phyloP scores from a whole-genome alignment of 163 green algal genomes.

The Chloromonas sp. region DNA sequence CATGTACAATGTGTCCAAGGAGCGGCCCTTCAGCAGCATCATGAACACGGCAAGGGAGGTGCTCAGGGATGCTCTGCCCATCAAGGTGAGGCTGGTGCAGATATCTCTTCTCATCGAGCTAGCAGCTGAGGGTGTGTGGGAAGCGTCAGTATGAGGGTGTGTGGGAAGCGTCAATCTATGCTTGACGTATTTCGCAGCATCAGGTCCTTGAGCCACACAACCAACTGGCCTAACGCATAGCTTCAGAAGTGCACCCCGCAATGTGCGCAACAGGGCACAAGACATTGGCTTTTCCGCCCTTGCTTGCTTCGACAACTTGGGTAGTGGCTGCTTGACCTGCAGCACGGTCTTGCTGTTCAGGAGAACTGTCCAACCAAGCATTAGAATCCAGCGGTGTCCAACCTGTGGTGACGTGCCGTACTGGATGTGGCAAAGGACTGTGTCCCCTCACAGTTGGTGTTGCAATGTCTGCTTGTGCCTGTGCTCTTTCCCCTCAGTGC shows the following conservation, averaged over 20 bases:
- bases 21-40: constrained; percentile 30
- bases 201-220: neutral
- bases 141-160: neutral
- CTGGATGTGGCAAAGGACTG: neutral
- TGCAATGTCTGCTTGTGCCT: neutral
- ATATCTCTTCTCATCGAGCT: no score
- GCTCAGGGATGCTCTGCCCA: constrained; percentile 32
- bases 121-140: no score
- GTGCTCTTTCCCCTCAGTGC: constrained; percentile 5
- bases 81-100: constrained; percentile 20
- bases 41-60: constrained; percentile 40
- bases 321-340: no score
- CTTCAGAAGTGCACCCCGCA: neutral
- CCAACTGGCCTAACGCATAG: neutral
- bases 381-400: neutral
- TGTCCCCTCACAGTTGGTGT: neutral
- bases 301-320: no score
- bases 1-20: constrained; percentile 39
- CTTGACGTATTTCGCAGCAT: neutral
- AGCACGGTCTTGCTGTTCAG: no score
- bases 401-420: neutral
- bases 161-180: neutral
- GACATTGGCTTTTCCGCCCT: no score
- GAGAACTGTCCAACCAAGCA: no score
- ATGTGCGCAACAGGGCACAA: no score